phyloP scores from a whole-genome alignment of 225 moss, liverwort and hornwort species.

The Lunularia cruciata region DNA sequence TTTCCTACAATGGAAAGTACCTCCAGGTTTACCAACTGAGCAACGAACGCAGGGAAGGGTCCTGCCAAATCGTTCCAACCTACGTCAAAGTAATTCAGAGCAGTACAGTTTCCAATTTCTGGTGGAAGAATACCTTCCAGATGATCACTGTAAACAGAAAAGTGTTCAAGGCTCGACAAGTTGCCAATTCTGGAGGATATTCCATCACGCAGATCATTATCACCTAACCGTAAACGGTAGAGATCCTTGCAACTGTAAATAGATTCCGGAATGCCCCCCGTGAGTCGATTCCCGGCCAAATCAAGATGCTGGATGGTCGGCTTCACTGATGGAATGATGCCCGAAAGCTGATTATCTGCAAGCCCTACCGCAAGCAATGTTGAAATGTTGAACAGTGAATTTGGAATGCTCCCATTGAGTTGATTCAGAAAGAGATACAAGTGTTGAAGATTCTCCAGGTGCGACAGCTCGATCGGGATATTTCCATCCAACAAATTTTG shows the following conservation, averaged over 20 bases:
- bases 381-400: constrained; percentile 31
- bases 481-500: too few relatives aligned
- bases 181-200: constrained; percentile 2
- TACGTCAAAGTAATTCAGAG: not conserved
- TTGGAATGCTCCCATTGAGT: not conserved
- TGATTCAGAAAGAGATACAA: not conserved
- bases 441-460: not conserved
- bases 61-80: constrained; percentile 3
- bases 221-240: not conserved
- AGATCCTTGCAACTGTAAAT: not conserved
- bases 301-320: not conserved
- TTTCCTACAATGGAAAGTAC: not conserved
- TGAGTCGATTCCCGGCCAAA: constrained; percentile 5
- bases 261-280: not conserved
- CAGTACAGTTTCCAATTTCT: not conserved
- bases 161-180: not conserved
- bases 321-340: not conserved
- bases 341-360: constrained; percentile 4
- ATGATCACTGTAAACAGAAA: not conserved
- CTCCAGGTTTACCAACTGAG: not conserved
- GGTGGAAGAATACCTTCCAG: not conserved
- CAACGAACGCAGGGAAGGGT: not conserved
- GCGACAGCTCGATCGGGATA: too few relatives aligned
- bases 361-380: not conserved
- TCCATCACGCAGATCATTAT: not conserved